These are phyloP conservation scores for Metschnikowia cerradonensis DNA, from an alignment of 805 yeast genomes.

Conservation along the genomic window DNA sequence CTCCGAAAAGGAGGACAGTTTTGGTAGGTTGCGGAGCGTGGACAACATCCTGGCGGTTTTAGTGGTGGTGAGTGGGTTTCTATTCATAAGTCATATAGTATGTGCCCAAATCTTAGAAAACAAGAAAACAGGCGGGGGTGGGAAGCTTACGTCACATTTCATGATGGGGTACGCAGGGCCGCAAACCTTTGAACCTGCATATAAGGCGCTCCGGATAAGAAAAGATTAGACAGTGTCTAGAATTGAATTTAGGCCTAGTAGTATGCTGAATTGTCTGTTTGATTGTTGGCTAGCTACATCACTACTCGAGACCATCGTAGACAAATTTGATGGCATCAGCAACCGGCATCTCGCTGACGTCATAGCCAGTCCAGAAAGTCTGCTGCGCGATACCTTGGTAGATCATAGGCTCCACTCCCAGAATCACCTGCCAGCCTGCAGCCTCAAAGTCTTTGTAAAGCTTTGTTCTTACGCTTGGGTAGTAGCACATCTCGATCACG, in stretches of 20 bases:
- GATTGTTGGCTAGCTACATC: background rate
- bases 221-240: too few species aligned
- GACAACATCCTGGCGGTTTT: slow-evolving; percentile 12
- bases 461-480: slow-evolving; percentile 25
- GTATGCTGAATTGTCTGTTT: too few species aligned
- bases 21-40: slow-evolving; percentile 27
- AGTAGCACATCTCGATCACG: slow-evolving; percentile 36
- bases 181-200: background rate
- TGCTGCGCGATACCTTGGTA: slow-evolving; percentile 32
- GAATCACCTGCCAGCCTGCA: slow-evolving; percentile 26
- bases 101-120: background rate
- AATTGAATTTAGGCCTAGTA: too few species aligned
- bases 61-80: too few species aligned
- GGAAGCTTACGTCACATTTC: background rate
- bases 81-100: background rate
- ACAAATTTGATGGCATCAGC: slow-evolving; percentile 19
- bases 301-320: slow-evolving; percentile 8
- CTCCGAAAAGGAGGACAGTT: slow-evolving; percentile 26
- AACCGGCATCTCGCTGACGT: slow-evolving; percentile 23
- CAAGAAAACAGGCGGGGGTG: background rate
- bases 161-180: background rate
- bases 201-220: too few species aligned
- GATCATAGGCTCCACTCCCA: slow-evolving; percentile 30
- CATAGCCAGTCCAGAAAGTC: slow-evolving; percentile 28
- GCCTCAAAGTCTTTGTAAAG: slow-evolving; percentile 22